Base-by-base conservation (phyloP, 768 basidiomycete species). In the Boletus reticulatus region DNA sequence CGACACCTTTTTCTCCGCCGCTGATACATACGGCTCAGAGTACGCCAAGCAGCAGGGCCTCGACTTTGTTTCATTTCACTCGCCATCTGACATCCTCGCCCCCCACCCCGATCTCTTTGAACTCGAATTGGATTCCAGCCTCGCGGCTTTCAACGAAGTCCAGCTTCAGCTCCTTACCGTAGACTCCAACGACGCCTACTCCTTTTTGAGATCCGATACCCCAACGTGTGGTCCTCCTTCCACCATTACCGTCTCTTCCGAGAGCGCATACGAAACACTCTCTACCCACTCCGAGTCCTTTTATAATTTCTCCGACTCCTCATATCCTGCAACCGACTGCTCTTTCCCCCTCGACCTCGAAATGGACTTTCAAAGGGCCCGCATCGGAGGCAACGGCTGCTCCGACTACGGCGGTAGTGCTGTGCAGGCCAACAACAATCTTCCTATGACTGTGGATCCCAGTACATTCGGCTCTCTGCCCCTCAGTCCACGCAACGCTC, bases 81-180 rank as follows among this genome's bases (percentile, higher is more conserved):
- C 81, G 59, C 80, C 84, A 62, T 76, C 82, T 56, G 88, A 89
- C 74, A 80, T 88, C 73, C 78, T 84, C 64, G 88, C 87, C 50
- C 88, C 89, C 43, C 83, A 87, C 67, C 87, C 88, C 58, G 89
- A 92, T 78, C 79, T 84, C 60, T 92, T 93, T 75, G 91, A 92
- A 69, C 81, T 81, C 49, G 91, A 93, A 73, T 81, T 93, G 65
- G 90, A 91, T 73, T 77, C 76, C 34, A 81, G 76, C 74, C 82
- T 89, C 64, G 83, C 83, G 63, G 83, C 80, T 43, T 81, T 85
- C 68, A 83, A 87, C 75, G 80, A 84, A 59, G 73, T 77, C 69
- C 78, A 83, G 65, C 77, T 84, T 53, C 82, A 85, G 68, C 78
- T 84, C 58, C 76, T 84, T 61, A 80, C 82, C 63, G 82, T 88